Base-by-base conservation (phyloP, 352 stramenopile species). In the Globisporangium paddicum region DNA sequence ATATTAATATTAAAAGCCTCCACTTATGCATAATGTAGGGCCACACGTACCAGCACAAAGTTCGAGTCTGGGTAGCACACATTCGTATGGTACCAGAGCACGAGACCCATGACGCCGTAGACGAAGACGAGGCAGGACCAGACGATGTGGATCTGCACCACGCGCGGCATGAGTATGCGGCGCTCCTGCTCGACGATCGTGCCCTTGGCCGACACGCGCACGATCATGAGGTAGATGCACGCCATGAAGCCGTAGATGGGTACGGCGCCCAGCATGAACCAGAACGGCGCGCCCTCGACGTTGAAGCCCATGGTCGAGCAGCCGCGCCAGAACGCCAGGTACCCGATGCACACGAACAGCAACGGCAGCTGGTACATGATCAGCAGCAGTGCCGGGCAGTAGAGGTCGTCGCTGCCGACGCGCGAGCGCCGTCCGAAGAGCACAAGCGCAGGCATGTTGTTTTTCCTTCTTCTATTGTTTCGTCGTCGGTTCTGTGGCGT, bases 121-220 rank as follows among this genome's bases (percentile, higher is more conserved):
- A 37, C 66, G 47, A 86, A 63, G 42, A 93, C 82, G 58, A 87
- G n/a, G 6, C 78, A 56, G 16, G 81, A 88, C 83, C 83, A 95
- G 42, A 90, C 69, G 34, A 79, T 63, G 56, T 91, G 83, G 18
- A 90, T 85, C 13, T 91, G 79, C 47, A 95, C 64, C 62, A 95
- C 72, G 16, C 74, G 67, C 45, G 85, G 85, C 83, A 95, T 95
- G 52, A 95, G 70, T 61, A 95, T 77, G 62, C 86, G 86, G n/a
- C 76, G 82, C 64, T 95, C 86, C 68, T 92, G 76, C 58, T 90
- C 79, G 38, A 95, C 72, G 60, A 95, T 95, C 53, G 86, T 93
- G 50, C 86, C 86, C 66, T 90, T 88, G 19, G 78, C 72, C 52
- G 86, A 88, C 19, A 95, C 71, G 68, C 90, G 83, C 66, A 91